A percentile compares a stretch with the other conserved stretches of the same genome.
These are phyloP conservation scores for Crotalaria pallida DNA, from an alignment of 306 rosid species.

Conservation along the genomic window DNA sequence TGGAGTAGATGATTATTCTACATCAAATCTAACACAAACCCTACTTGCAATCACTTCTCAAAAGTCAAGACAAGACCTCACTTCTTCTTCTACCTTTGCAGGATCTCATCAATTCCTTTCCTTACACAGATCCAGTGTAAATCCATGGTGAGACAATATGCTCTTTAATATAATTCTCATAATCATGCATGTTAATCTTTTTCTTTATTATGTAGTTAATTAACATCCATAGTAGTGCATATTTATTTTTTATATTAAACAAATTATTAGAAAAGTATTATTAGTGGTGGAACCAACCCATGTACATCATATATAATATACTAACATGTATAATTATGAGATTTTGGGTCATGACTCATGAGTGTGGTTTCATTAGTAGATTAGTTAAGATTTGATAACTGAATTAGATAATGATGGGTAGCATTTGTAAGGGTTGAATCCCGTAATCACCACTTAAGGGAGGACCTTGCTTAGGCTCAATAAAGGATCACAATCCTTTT, in stretches of 20 bases:
- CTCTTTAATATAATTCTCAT: background rate
- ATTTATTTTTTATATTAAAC: too few species aligned
- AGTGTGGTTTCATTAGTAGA: too few species aligned
- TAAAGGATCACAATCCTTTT: too few species aligned
- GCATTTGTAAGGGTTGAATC: too few species aligned
- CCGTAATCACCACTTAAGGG: too few species aligned
- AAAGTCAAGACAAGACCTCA: constrained; percentile 40
- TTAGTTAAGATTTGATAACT: too few species aligned
- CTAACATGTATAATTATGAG: too few species aligned
- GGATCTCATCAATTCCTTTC: constrained; percentile 74
- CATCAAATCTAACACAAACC: constrained; percentile 59
- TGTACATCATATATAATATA: too few species aligned
- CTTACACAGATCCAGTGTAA: constrained; percentile 62
- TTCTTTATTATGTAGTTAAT: background rate
- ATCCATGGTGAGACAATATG: constrained; percentile 61
- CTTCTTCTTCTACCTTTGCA: constrained; percentile 34
- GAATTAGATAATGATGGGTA: too few species aligned
- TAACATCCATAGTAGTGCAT: background rate
- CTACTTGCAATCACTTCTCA: constrained; percentile 41
- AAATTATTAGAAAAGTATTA: too few species aligned
- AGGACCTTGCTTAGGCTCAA: too few species aligned
- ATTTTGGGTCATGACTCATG: background rate
- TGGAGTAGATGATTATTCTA: constrained; percentile 29
- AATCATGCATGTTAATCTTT: background rate
- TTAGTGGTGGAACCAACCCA: too few species aligned